Percentiles rank a stretch among this genome's conserved stretches.
Evolutionary conservation across 306 rosid species (phyloP).

Genomic region (Dalbergia cochinchinensis): DNA sequence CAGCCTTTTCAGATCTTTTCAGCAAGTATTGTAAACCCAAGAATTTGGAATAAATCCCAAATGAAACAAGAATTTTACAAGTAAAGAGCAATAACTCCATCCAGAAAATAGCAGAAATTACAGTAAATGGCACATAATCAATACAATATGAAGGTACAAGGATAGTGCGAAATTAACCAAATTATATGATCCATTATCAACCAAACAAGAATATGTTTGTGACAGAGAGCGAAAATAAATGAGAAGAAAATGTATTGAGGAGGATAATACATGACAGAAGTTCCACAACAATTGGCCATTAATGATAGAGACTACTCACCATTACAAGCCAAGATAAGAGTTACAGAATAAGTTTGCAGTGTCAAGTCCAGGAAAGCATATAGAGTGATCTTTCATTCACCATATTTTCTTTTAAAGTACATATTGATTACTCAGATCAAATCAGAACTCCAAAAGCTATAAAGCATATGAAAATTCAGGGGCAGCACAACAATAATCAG

Average conservation of each 20-base stretch:
- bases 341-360: background rate
- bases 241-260: background rate
- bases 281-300: background rate
- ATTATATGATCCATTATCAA: slow-evolving; percentile 2
- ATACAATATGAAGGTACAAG: background rate
- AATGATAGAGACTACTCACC: background rate
- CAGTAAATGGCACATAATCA: background rate
- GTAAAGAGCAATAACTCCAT: background rate
- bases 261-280: slow-evolving; percentile 12
- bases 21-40: slow-evolving; percentile 29
- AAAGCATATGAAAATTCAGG: background rate
- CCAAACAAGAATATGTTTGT: background rate
- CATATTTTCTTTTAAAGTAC: background rate
- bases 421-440: slow-evolving; percentile 25
- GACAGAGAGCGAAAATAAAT: background rate
- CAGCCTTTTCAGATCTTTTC: background rate
- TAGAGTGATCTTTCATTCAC: slow-evolving; percentile 12
- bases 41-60: background rate
- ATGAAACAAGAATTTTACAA: background rate
- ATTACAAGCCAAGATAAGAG: background rate
- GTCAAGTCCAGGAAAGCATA: slow-evolving; percentile 2
- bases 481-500: background rate
- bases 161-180: slow-evolving; percentile 5
- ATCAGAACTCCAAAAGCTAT: slow-evolving; percentile 1
- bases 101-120: background rate